These are phyloP conservation scores for Pseudocercospora crystallina DNA, from an alignment of 2,329 filamentous ascomycete genomes.

Conservation along the genomic window DNA sequence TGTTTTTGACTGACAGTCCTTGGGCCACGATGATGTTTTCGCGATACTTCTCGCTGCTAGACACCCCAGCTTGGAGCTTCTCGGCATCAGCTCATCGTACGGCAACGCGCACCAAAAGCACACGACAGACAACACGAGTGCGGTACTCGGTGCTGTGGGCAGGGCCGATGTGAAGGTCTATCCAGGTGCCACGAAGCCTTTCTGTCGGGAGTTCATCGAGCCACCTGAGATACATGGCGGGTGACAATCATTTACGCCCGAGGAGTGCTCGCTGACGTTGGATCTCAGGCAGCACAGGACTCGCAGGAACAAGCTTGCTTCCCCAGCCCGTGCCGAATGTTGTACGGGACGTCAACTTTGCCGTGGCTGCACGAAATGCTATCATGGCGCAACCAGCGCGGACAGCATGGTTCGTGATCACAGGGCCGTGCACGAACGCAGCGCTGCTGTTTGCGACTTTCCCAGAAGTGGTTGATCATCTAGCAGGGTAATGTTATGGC, in stretches of 20 bases:
- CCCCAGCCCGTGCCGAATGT: neutral
- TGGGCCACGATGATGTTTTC: slow-evolving; percentile 71
- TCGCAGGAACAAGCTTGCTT: neutral
- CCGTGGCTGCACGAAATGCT: no score
- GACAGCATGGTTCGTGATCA: no score
- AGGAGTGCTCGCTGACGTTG: neutral
- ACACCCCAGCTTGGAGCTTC: slow-evolving; percentile 72
- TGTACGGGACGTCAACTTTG: no score
- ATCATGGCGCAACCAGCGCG: no score
- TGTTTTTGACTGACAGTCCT: neutral
- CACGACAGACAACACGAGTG: slow-evolving; percentile 78
- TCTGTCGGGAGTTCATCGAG: slow-evolving; percentile 70
- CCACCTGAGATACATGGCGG: slow-evolving; percentile 80
- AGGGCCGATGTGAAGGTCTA: slow-evolving; percentile 71
- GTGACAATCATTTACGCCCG: neutral
- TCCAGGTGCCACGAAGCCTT: slow-evolving; percentile 68
- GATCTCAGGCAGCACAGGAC: neutral
- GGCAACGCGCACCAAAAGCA: slow-evolving; percentile 81
- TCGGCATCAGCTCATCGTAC: slow-evolving; percentile 86
- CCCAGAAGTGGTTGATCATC: slow-evolving; percentile 1
- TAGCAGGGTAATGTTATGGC: neutral
- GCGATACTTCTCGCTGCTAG: slow-evolving; percentile 82
- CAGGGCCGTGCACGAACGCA: no score
- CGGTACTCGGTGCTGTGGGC: slow-evolving; percentile 77
- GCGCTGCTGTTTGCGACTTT: no score